Evolutionary conservation across 2,329 filamentous ascomycete genomes (phyloP).

Genomic region (Nannizziopsis barbatae): DNA sequence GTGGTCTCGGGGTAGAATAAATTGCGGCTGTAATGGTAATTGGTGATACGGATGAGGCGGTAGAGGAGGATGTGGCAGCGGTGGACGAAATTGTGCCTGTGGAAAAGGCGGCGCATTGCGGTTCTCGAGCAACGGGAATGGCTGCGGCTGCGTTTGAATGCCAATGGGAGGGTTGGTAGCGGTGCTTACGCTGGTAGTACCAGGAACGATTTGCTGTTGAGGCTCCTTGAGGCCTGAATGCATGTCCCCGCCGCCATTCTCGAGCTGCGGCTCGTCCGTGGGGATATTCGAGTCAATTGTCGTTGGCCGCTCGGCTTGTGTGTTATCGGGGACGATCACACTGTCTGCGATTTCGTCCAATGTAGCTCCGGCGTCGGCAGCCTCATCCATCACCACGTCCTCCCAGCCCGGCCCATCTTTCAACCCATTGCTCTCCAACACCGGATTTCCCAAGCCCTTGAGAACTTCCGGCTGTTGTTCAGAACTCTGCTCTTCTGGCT

Average conservation of each 20-base stretch:
- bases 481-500: background rate
- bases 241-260: background rate
- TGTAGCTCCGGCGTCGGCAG: background rate
- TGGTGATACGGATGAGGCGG: background rate
- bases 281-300: conserved; percentile 3
- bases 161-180: background rate
- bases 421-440: background rate
- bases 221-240: background rate
- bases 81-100: background rate
- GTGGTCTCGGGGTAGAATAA: background rate
- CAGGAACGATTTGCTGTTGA: background rate
- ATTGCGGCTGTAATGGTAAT: background rate
- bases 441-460: background rate
- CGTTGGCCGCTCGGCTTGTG: background rate
- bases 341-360: background rate
- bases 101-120: background rate
- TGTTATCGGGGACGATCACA: background rate
- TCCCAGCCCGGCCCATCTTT: conserved; percentile 7
- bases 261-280: background rate
- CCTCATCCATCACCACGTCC: conserved; percentile 3
- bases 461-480: background rate
- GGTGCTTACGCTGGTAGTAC: background rate
- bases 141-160: background rate
- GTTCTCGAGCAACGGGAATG: background rate
- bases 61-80: background rate